Evolutionary conservation across 345 rosid genomes (phyloP).

Genomic region (Ceriops tagal): DNA sequence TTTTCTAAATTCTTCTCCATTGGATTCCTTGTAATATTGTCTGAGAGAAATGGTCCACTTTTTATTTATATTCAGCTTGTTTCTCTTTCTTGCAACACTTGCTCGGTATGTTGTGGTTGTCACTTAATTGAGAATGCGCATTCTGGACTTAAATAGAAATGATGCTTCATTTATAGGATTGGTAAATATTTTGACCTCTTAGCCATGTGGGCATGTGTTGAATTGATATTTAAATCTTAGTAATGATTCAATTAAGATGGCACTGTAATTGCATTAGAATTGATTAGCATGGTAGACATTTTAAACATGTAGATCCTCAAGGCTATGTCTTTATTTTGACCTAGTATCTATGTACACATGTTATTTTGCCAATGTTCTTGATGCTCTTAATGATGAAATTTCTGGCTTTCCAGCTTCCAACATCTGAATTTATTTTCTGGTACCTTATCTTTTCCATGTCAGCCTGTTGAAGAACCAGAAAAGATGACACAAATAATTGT

Average conservation of each 20-base stretch:
- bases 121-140: background rate
- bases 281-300: background rate
- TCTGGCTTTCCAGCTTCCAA: background rate
- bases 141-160: background rate
- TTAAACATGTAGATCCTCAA: background rate
- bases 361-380: too few species aligned
- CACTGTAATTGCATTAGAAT: background rate
- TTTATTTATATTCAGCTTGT: background rate
- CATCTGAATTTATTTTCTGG: background rate
- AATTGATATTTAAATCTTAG: background rate
- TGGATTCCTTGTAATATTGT: background rate
- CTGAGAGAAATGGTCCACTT: background rate
- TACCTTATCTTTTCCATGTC: constrained; percentile 15
- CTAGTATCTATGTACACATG: too few species aligned
- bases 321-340: too few species aligned
- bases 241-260: background rate
- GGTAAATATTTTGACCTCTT: background rate
- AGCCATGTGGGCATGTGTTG: background rate
- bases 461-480: constrained; percentile 92
- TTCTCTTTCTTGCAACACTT: background rate
- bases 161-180: background rate
- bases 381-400: too few species aligned
- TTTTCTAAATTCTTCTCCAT: background rate
- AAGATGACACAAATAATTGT: constrained; percentile 83
- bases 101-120: constrained; percentile 2